Conservation (phyloP, 176 grass and related monocot species). For the Themeda triandra region DNA sequence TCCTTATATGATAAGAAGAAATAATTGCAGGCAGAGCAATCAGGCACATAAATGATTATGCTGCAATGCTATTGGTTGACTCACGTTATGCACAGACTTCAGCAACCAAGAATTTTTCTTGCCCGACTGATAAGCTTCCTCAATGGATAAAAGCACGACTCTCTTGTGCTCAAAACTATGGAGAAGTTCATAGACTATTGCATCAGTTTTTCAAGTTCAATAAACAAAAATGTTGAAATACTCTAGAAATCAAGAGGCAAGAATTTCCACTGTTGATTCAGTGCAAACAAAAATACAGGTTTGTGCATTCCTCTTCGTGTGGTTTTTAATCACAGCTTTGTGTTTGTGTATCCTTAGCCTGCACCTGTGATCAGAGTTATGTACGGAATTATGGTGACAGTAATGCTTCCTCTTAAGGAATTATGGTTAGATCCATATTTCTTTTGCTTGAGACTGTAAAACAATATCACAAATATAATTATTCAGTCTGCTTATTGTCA, state of each 20-base stretch:
- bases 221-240: slow-evolving; percentile 40
- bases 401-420: background rate
- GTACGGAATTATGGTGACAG: background rate
- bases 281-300: background rate
- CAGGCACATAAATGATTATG: slow-evolving; percentile 96
- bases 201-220: slow-evolving; percentile 81
- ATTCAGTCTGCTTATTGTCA: background rate
- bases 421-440: background rate
- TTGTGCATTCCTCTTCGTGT: background rate
- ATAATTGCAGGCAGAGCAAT: slow-evolving; percentile 82
- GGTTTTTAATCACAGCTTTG: background rate
- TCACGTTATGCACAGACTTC: slow-evolving; percentile 51
- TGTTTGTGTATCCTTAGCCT: background rate
- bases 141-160: slow-evolving; percentile 82
- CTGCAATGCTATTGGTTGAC: slow-evolving; percentile 87
- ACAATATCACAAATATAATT: background rate
- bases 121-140: slow-evolving; percentile 74
- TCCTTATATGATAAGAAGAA: slow-evolving; percentile 20
- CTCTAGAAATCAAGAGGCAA: background rate
- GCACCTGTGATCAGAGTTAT: background rate
- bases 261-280: background rate
- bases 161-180: slow-evolving; percentile 59
- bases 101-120: slow-evolving; percentile 36
- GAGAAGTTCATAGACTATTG: slow-evolving; percentile 75
- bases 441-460: slow-evolving; percentile 3